Evolutionary conservation across 2,329 filamentous ascomycete genomes (phyloP), one percentile per base, ranked within the genome.

Genomic region (Fusarium subglutinans): DNA sequence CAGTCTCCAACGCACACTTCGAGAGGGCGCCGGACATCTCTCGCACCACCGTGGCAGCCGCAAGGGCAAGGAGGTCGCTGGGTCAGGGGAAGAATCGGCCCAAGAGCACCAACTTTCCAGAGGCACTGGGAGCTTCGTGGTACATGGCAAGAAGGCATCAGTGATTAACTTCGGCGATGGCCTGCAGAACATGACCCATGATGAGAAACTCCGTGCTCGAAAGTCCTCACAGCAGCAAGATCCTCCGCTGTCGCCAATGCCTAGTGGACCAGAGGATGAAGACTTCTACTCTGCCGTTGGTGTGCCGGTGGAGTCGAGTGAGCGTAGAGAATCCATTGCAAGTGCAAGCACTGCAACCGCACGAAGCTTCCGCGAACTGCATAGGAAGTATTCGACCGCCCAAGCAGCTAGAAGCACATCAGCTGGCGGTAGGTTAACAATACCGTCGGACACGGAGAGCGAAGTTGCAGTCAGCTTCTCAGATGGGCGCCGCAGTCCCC

Each of bases 61-160:
- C 75, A 95, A 92, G 81, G 92, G 92, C 57, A 94, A 91, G 79
- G 94, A 97, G 56, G 64, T 76, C 5, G 68, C 69, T 7, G 77
- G 72, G 13, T 65, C 77, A 78, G 55, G 81, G 79, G 79, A 86
- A 24, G 82, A 87, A 78, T 66, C 80, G 71, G 73, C 81, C 72
- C 78, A 88, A 83, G 85, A 93, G 43, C 93, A 94, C 75, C 91
- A 93, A 17, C 87, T 99, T 18, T 87, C 93, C 12, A 91, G 96
- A 54, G 92, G 93, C 18, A 90, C 93, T 18, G 94, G 94, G 10
- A 97, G 94, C 77, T 99, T 99, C 81, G 97, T 96, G 8, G 92
- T 99, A 8, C 96, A 99, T 79, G 96, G 96, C 69, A 99, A 98
- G 86, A 98, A 99, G 83, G 96, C 96, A 6, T 98, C 95, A 2